Base-by-base conservation (phyloP, 371 early-diverging fungal genomes). In the Actinomortierella ambigua region DNA sequence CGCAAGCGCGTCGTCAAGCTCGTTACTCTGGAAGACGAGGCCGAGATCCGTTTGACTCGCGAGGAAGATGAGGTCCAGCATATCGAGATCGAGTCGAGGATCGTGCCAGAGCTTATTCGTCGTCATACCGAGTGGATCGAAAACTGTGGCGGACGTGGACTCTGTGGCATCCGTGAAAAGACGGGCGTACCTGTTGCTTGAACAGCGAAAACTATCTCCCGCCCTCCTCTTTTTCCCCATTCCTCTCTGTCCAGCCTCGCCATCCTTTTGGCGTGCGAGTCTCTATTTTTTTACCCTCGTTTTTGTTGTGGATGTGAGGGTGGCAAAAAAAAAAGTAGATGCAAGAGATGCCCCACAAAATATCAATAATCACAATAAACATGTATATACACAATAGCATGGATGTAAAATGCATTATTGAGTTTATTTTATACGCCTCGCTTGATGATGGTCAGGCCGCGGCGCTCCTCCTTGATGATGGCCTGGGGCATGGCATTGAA, bases 1-100 rank as follows among this genome's bases (percentile, higher is more conserved):
- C 87, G 99, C 40, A 98, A 98, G 78, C 77, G 82, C 34, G 82
- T 85, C 13, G 98, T 99, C 15, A 86, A 86, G 61, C 62, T 97
- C 55, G 86, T 93, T 41, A 89, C 89, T 8, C 59, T 75, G 26
- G 71, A 78, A 9, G 82, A 79, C 2, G 82, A 88, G 48, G 68
- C 77, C 44, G 84, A 86, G 34, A 69, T 98, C 46, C 77, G 80
- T 23, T 73, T 98, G 51, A 69, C 87, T 6, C 61, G 81, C 6
- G 82, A 90, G 29, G 88, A 95, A 55, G 56, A 82, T 44, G 71
- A 76, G n/a, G 60, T 82, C 7, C 63, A 65, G 14, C 63, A 79
- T 18, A 68, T 87, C 23, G 98, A 97, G 73, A 98, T 98, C 65
- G 98, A 98, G 77, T 81, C 82, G 50, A 57, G 84, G 44, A 92